Evolutionary conservation across 129 eudicot genomes (phyloP).

Genomic region (Pulicaria dysenterica): DNA sequence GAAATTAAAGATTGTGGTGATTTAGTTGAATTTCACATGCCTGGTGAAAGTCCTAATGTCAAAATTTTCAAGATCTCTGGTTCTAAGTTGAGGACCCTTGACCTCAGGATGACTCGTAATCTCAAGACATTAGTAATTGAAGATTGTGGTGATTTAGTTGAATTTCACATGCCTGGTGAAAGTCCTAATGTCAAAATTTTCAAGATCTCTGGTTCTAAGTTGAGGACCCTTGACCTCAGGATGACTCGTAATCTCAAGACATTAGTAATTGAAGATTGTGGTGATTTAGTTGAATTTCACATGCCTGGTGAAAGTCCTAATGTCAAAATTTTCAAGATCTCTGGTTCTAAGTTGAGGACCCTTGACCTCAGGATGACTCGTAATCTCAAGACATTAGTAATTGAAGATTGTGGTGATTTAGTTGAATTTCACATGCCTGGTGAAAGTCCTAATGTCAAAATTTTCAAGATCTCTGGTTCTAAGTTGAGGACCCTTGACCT

Average conservation of each 20-base stretch:
- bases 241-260: neutral
- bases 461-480: neutral
- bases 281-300: neutral
- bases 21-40: conserved; percentile 4
- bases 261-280: neutral
- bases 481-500: neutral
- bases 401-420: no score
- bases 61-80: no score
- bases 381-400: neutral
- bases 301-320: neutral
- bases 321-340: neutral
- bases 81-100: no score
- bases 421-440: no score
- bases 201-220: neutral
- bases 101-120: neutral
- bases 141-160: neutral
- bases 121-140: neutral
- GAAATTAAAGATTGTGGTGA: neutral
- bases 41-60: neutral
- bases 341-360: neutral
- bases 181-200: neutral
- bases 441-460: no score
- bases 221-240: neutral
- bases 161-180: neutral
- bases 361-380: neutral